Conservation (phyloP, 495 filamentous ascomycete species). For the Aspergillus kassunensis region DNA sequence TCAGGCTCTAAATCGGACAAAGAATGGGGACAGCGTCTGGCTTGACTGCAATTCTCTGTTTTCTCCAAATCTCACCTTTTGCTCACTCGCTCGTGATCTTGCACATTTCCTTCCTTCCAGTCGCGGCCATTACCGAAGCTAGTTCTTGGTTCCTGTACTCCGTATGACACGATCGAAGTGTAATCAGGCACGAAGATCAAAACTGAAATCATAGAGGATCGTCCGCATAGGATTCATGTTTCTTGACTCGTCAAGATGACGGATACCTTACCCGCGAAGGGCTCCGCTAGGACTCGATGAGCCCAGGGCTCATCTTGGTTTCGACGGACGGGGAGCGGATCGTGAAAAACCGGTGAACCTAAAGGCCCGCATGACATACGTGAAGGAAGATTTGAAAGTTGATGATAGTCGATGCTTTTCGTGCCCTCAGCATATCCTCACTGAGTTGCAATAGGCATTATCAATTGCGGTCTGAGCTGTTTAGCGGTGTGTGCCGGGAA, state of each 20-base stretch:
- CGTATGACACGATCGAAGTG: slow-evolving; percentile 13
- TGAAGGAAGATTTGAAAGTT: slow-evolving; percentile 11
- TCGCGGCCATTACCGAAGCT: neutral
- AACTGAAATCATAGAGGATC: slow-evolving; percentile 12
- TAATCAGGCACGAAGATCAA: slow-evolving; percentile 9
- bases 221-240: slow-evolving; percentile 8
- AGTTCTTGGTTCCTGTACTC: neutral
- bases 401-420: too few species aligned
- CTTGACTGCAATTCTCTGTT: slow-evolving; percentile 13
- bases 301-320: slow-evolving; percentile 15
- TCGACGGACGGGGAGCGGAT: slow-evolving; percentile 32
- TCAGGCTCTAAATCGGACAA: slow-evolving; percentile 3
- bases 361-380: slow-evolving; percentile 38
- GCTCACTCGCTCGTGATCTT: too few species aligned
- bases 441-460: neutral
- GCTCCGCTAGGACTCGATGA: neutral
- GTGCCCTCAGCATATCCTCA: too few species aligned
- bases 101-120: slow-evolving; percentile 9
- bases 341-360: slow-evolving; percentile 39
- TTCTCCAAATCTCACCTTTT: too few species aligned
- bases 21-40: neutral
- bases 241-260: neutral
- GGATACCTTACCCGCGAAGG: slow-evolving; percentile 3
- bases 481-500: slow-evolving; percentile 1
- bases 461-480: too few species aligned